Conservation (phyloP, 441 rosid genomes). For the Erodium trifolium region DNA sequence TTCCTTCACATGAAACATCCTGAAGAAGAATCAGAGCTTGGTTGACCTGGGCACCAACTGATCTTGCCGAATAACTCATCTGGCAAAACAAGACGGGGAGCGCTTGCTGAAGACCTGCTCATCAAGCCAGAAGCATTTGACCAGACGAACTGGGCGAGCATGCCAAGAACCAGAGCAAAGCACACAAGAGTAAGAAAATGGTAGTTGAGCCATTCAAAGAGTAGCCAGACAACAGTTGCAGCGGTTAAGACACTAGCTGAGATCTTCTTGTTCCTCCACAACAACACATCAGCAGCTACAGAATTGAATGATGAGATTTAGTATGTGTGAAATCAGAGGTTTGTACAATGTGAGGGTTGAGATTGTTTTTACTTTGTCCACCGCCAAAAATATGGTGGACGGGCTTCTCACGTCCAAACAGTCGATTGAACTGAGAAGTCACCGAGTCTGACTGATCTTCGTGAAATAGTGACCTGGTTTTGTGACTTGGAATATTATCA, state of each 20-base stretch:
- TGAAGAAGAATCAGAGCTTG: conserved; percentile 57
- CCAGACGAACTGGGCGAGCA: conserved; percentile 85
- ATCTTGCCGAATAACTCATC: conserved; percentile 59
- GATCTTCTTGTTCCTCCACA: conserved; percentile 98
- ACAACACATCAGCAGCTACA: conserved; percentile 95
- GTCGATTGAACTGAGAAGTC: conserved; percentile 45
- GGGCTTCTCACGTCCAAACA: conserved; percentile 78
- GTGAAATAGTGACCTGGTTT: conserved; percentile 52
- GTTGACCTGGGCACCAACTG: conserved; percentile 59
- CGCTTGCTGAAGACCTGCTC: conserved; percentile 50
- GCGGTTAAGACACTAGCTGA: conserved; percentile 60
- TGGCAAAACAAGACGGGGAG: conserved; percentile 74
- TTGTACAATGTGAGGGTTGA: not conserved
- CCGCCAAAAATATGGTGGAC: conserved; percentile 74
- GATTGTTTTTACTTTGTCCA: conserved; percentile 53
- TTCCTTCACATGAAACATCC: conserved; percentile 64
- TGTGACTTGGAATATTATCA: conserved; percentile 53
- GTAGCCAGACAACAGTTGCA: conserved; percentile 84
- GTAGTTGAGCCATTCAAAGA: conserved; percentile 92
- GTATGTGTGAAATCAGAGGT: not conserved
- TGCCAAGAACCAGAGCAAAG: conserved; percentile 57
- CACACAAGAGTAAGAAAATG: conserved; percentile 63
- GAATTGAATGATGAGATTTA: conserved; percentile 10
- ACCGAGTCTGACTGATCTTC: conserved; percentile 43
- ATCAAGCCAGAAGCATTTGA: conserved; percentile 57